These are phyloP conservation scores for Pythium sp. DNA, from an alignment of 352 stramenopile genomes.

Conservation along the genomic window DNA sequence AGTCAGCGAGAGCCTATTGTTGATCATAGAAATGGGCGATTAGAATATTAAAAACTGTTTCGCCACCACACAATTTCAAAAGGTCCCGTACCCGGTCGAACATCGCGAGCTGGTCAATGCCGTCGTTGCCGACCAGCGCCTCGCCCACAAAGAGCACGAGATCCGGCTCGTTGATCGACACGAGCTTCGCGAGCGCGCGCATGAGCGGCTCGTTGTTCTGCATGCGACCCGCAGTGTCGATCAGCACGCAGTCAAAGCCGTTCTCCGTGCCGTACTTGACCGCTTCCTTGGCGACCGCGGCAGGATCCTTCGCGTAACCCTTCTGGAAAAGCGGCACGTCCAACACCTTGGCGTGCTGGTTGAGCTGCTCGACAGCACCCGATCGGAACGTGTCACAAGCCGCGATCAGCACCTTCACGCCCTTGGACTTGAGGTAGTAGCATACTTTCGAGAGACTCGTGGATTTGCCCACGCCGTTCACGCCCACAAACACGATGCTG, in stretches of 20 bases:
- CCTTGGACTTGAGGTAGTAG: slow-evolving; percentile 98
- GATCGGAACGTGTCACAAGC: slow-evolving; percentile 99
- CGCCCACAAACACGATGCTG: slow-evolving; percentile 98
- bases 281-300: slow-evolving; percentile 92
- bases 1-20: slow-evolving; percentile 80
- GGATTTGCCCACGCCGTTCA: slow-evolving; percentile 99
- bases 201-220: slow-evolving; percentile 99
- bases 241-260: slow-evolving; percentile 96
- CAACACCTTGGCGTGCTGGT: slow-evolving; percentile 96
- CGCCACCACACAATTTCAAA: not conserved
- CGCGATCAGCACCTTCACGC: slow-evolving; percentile 94
- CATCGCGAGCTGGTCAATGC: slow-evolving; percentile 97
- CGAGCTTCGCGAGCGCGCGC: slow-evolving; percentile 96
- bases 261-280: slow-evolving; percentile 94
- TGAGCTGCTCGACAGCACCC: slow-evolving; percentile 98
- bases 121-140: slow-evolving; percentile 98
- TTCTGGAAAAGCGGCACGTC: slow-evolving; percentile 96
- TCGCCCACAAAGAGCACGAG: slow-evolving; percentile 99
- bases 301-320: slow-evolving; percentile 97
- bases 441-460: slow-evolving; percentile 98
- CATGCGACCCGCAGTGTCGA: slow-evolving; percentile 98
- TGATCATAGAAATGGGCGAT: not conserved
- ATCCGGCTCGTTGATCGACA: slow-evolving; percentile 96
- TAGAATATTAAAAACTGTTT: not conserved
- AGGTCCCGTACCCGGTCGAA: slow-evolving; percentile 84